Evolutionary conservation across 768 basidiomycete genomes (phyloP).

Genomic region (Trametes sanguinea): DNA sequence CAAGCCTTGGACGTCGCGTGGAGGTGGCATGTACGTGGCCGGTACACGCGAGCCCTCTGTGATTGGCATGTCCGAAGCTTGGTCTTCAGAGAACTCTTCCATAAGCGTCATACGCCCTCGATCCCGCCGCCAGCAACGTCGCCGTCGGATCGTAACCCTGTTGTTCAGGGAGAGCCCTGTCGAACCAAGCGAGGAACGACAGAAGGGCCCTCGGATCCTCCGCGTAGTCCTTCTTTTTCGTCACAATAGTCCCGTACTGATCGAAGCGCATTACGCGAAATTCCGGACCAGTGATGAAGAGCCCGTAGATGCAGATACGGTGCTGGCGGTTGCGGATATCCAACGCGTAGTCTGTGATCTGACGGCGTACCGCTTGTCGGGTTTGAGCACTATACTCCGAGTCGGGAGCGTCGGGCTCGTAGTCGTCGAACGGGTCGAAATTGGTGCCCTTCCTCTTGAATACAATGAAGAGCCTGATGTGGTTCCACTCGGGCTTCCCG

Average conservation of each 20-base stretch:
- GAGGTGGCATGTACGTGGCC: no score
- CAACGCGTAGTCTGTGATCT: slow-evolving; percentile 7
- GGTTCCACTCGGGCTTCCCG: no score
- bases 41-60: neutral
- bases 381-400: neutral
- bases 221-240: neutral
- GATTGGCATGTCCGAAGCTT: neutral
- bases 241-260: neutral
- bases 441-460: no score
- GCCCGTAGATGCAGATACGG: slow-evolving; percentile 9
- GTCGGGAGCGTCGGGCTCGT: neutral
- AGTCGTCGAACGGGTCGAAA: slow-evolving; percentile 3
- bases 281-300: neutral
- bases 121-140: neutral
- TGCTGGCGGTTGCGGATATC: slow-evolving; percentile 6
- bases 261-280: slow-evolving; percentile 10
- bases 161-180: neutral
- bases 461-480: no score
- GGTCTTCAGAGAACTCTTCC: neutral
- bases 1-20: no score
- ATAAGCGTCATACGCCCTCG: neutral
- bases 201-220: neutral
- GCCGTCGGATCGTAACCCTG: slow-evolving; percentile 12
- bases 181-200: neutral
- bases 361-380: neutral